Conservation (phyloP, 345 rosid genomes). For the Linum usitatissimum region DNA sequence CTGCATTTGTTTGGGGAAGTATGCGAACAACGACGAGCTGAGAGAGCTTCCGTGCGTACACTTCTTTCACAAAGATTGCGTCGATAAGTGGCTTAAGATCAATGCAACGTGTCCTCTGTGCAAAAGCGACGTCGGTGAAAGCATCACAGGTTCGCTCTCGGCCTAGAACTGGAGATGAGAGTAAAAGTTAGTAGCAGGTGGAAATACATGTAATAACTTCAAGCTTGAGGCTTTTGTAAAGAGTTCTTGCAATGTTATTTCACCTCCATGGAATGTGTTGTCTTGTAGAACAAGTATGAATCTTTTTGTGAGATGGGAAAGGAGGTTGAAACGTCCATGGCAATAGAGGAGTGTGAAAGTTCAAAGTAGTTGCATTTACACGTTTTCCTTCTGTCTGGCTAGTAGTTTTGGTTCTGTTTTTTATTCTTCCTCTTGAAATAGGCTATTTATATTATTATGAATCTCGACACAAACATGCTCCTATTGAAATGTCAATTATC, state of each 20-base stretch:
- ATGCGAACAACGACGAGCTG: constrained; percentile 85
- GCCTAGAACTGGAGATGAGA: constrained; percentile 24
- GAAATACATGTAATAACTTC: constrained; percentile 1
- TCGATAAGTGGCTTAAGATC: constrained; percentile 94
- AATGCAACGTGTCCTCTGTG: constrained; percentile 91
- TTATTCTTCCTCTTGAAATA: too few relatives aligned
- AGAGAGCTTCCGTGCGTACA: constrained; percentile 84
- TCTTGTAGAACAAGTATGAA: not conserved
- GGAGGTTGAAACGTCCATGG: too few relatives aligned
- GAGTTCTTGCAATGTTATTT: not conserved
- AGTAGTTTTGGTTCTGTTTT: too few relatives aligned
- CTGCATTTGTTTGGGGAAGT: constrained; percentile 92
- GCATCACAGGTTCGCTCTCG: constrained; percentile 28
- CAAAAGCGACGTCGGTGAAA: constrained; percentile 73
- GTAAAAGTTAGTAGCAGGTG: not conserved
- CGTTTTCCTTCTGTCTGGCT: too few relatives aligned
- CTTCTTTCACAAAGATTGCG: constrained; percentile 92
- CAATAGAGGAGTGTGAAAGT: too few relatives aligned
- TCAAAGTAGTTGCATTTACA: too few relatives aligned
- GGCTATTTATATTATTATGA: too few relatives aligned
- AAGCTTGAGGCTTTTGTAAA: constrained; percentile 12
- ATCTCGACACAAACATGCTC: too few relatives aligned
- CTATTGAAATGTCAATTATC: too few relatives aligned
- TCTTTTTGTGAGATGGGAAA: too few relatives aligned
- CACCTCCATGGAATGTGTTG: not conserved